A percentile compares a stretch with the other conserved stretches of the same genome.
Conservation (phyloP, 1,139 yeast genomes). For the Arxiozyma slooffiae region DNA sequence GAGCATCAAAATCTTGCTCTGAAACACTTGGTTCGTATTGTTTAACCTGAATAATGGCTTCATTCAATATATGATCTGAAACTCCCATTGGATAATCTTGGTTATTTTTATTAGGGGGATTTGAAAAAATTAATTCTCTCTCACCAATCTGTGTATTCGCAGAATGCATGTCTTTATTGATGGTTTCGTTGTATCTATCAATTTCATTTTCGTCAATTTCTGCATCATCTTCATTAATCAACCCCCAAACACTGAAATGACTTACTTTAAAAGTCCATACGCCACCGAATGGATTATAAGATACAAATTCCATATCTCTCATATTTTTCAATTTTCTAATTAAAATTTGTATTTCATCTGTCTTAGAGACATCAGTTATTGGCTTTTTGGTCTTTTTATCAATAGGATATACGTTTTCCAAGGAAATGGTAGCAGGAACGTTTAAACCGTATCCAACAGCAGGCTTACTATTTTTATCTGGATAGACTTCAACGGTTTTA, state of each 20-base stretch:
- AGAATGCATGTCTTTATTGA: conserved; percentile 4
- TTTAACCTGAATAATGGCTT: conserved; percentile 44
- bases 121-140: background rate
- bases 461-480: conserved; percentile 46
- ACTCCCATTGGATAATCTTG: background rate
- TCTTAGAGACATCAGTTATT: conserved; percentile 35
- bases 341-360: conserved; percentile 36
- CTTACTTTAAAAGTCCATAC: conserved; percentile 75
- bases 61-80: conserved; percentile 7
- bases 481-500: conserved; percentile 57
- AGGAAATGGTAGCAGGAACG: conserved; percentile 72
- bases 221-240: conserved; percentile 58
- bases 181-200: conserved; percentile 9
- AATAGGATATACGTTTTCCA: conserved; percentile 55
- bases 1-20: conserved; percentile 36
- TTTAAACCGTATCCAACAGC: conserved; percentile 66
- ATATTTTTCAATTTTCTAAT: conserved; percentile 44
- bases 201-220: conserved; percentile 39
- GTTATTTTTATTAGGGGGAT: background rate
- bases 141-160: background rate
- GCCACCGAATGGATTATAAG: conserved; percentile 70
- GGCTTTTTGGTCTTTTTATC: conserved; percentile 31
- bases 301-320: conserved; percentile 67
- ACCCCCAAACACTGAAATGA: conserved; percentile 92
- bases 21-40: conserved; percentile 56